Evolutionary conservation across 306 rosid genomes (phyloP).

Genomic region (Hippophae gyantsensis): DNA sequence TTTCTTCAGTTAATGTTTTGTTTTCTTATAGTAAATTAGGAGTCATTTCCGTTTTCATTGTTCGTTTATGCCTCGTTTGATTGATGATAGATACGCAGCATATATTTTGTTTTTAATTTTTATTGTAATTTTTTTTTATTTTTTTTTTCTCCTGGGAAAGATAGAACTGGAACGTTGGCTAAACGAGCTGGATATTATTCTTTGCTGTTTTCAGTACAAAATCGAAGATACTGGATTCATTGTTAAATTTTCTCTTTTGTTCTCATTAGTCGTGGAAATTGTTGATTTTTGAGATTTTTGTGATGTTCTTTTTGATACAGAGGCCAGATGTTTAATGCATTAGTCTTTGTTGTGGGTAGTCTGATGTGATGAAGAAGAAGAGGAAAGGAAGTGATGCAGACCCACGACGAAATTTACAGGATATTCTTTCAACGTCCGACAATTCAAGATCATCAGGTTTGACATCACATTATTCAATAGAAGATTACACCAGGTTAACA

Average conservation of each 20-base stretch:
- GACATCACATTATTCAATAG: slow-evolving; percentile 68
- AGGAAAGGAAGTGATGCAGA: slow-evolving; percentile 83
- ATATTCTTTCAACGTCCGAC: slow-evolving; percentile 26
- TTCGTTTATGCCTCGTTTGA: not conserved
- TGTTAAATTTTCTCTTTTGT: no score
- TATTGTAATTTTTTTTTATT: not conserved
- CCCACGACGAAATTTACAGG: slow-evolving; percentile 30
- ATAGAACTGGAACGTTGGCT: not conserved
- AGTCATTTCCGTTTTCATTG: not conserved
- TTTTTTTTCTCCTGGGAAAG: not conserved
- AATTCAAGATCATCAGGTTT: slow-evolving; percentile 49
- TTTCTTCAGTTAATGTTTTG: not conserved
- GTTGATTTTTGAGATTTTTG: no score
- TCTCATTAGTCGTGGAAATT: not conserved
- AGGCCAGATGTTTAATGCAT: slow-evolving; percentile 13
- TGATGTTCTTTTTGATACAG: slow-evolving; percentile 9
- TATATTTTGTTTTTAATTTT: not conserved
- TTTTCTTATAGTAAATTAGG: not conserved
- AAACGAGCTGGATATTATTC: not conserved
- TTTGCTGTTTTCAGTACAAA: not conserved
- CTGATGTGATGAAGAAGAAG: slow-evolving; percentile 80
- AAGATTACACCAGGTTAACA: slow-evolving; percentile 74
- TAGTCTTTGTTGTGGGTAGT: slow-evolving; percentile 17
- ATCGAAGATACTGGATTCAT: no score
- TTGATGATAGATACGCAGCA: not conserved